A percentile compares a stretch with the other conserved stretches of the same genome.
Evolutionary conservation across 2,329 filamentous ascomycete species (phyloP).

Genomic region (Beauveria brongniartii): DNA sequence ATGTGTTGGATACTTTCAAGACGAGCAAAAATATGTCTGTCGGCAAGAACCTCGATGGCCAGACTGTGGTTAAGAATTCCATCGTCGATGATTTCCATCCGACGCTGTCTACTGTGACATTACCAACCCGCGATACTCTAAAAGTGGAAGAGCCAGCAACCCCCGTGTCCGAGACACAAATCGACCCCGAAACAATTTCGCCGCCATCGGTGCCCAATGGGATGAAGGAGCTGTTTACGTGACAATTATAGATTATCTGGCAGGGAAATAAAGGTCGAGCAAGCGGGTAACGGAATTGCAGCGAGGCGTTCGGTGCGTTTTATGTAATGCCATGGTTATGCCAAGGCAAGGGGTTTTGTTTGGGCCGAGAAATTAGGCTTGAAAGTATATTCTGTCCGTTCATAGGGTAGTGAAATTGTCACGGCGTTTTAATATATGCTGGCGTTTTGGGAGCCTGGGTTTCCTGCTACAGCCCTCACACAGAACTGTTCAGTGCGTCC

Average conservation of each 20-base stretch:
- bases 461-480: no score
- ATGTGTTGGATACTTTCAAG: conserved; percentile 36
- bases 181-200: conserved; percentile 31
- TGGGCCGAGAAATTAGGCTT: no score
- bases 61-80: not conserved
- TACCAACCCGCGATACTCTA: not conserved
- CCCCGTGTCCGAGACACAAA: conserved; percentile 13
- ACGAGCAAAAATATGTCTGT: conserved; percentile 28
- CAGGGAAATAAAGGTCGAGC: not conserved
- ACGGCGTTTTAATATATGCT: no score
- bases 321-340: no score
- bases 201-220: conserved; percentile 33
- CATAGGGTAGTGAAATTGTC: no score
- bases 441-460: no score
- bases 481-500: no score
- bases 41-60: not conserved
- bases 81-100: not conserved
- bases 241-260: not conserved
- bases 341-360: no score
- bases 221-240: conserved; percentile 32
- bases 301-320: not conserved
- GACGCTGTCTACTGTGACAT: not conserved
- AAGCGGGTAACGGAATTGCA: not conserved
- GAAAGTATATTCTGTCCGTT: no score
- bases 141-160: conserved; percentile 20